phyloP scores from a whole-genome alignment of 2,329 filamentous ascomycete species.

The Hysterium pulicare region DNA sequence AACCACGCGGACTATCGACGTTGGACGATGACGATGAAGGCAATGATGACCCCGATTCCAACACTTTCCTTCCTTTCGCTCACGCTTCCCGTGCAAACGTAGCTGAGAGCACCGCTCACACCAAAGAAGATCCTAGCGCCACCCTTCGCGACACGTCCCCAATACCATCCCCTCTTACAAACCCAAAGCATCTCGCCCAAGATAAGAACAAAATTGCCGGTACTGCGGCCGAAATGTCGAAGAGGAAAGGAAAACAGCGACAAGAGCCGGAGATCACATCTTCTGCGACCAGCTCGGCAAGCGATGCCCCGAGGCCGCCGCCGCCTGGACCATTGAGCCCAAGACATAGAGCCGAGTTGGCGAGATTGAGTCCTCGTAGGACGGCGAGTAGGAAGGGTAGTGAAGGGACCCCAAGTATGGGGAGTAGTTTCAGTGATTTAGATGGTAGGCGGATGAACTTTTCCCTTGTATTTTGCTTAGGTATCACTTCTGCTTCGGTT shows the following conservation, averaged over 20 bases:
- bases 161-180: constrained; percentile 42
- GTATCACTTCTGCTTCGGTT: not conserved
- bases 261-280: constrained; percentile 36
- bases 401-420: constrained; percentile 72
- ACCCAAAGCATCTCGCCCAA: not conserved
- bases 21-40: constrained; percentile 35
- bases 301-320: constrained; percentile 21
- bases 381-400: constrained; percentile 59
- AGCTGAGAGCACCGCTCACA: constrained; percentile 4
- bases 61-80: constrained; percentile 46
- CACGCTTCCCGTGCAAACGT: constrained; percentile 10
- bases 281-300: constrained; percentile 52
- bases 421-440: constrained; percentile 78
- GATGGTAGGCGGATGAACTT: constrained; percentile 53
- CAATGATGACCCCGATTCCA: constrained; percentile 55
- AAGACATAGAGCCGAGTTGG: constrained; percentile 57
- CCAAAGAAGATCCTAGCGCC: constrained; percentile 14
- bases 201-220: constrained; percentile 1
- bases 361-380: constrained; percentile 54
- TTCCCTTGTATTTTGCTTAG: too few relatives aligned
- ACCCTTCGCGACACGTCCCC: constrained; percentile 13
- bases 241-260: constrained; percentile 1
- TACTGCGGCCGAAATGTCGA: not conserved
- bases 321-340: constrained; percentile 43
- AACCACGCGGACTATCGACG: constrained; percentile 24